Conservation (phyloP, 805 yeast genomes). For the Kluyveromyces lactis region DNA sequence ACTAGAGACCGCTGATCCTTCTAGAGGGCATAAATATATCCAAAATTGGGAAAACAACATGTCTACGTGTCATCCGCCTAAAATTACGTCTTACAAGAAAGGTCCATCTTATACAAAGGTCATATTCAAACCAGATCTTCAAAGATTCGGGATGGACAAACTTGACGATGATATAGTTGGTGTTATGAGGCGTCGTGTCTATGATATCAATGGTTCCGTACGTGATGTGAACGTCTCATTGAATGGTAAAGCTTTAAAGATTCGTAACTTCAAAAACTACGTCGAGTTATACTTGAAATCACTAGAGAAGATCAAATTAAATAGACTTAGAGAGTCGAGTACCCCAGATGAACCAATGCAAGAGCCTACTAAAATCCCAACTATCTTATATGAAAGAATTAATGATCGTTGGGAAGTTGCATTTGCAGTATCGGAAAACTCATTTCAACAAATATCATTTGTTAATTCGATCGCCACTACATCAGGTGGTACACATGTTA, state of each 20-base stretch:
- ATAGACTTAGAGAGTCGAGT: conserved; percentile 12
- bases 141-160: conserved; percentile 74
- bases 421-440: conserved; percentile 84
- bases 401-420: conserved; percentile 95
- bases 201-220: conserved; percentile 91
- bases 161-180: conserved; percentile 78
- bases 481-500: conserved; percentile 93
- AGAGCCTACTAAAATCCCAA: conserved; percentile 33
- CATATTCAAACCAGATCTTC: conserved; percentile 80
- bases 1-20: conserved; percentile 81
- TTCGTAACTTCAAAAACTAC: conserved; percentile 74
- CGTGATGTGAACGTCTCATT: conserved; percentile 69
- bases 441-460: conserved; percentile 89
- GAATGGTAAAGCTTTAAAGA: conserved; percentile 62
- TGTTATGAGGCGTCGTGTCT: conserved; percentile 86
- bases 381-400: conserved; percentile 70
- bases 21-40: conserved; percentile 50
- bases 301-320: conserved; percentile 36
- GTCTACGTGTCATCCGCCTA: conserved; percentile 69
- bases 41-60: conserved; percentile 88
- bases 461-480: conserved; percentile 98
- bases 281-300: conserved; percentile 86
- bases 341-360: conserved; percentile 27
- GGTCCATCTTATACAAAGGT: conserved; percentile 77
- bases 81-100: conserved; percentile 42